These are phyloP conservation scores for Ustilago shanxiensis DNA, from an alignment of 1,284 basidiomycete species.

Conservation along the genomic window DNA sequence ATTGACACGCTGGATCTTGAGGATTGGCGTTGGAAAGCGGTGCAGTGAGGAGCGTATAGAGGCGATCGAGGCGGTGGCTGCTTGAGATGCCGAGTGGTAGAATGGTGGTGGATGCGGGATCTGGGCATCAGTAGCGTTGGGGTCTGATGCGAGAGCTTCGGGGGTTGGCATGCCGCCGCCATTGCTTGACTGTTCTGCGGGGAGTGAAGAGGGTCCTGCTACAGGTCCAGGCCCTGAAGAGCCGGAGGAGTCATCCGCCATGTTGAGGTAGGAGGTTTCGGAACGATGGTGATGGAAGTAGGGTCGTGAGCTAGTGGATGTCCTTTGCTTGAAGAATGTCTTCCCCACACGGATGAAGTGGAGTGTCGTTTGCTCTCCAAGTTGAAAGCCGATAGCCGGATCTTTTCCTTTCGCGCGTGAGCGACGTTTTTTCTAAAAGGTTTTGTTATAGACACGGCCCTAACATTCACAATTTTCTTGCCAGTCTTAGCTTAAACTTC, in stretches of 20 bases:
- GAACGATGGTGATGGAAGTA: not conserved
- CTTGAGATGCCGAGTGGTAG: constrained; percentile 56
- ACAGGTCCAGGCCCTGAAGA: constrained; percentile 17
- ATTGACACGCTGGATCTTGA: constrained; percentile 76
- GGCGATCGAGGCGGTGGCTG: constrained; percentile 49
- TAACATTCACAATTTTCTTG: not conserved
- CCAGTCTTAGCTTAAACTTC: too few relatives aligned
- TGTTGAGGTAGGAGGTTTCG: not conserved
- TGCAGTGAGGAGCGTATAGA: constrained; percentile 58
- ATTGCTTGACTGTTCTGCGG: not conserved
- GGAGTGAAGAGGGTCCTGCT: constrained; percentile 27
- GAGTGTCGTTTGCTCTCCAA: constrained; percentile 23
- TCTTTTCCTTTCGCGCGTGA: constrained; percentile 24
- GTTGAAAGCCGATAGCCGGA: constrained; percentile 30
- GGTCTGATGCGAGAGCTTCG: constrained; percentile 28
- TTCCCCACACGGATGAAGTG: constrained; percentile 20
- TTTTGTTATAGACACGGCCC: too few relatives aligned
- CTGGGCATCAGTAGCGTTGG: constrained; percentile 38
- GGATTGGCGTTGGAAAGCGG: constrained; percentile 62
- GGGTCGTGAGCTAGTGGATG: constrained; percentile 1
- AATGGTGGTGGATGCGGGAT: constrained; percentile 47
- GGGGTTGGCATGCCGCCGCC: constrained; percentile 33
- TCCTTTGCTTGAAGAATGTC: not conserved
- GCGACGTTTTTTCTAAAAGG: not conserved
- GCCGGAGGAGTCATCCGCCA: constrained; percentile 19